These are phyloP conservation scores for Phytopythium montanum DNA, from an alignment of 352 stramenopile genomes.

Conservation along the genomic window DNA sequence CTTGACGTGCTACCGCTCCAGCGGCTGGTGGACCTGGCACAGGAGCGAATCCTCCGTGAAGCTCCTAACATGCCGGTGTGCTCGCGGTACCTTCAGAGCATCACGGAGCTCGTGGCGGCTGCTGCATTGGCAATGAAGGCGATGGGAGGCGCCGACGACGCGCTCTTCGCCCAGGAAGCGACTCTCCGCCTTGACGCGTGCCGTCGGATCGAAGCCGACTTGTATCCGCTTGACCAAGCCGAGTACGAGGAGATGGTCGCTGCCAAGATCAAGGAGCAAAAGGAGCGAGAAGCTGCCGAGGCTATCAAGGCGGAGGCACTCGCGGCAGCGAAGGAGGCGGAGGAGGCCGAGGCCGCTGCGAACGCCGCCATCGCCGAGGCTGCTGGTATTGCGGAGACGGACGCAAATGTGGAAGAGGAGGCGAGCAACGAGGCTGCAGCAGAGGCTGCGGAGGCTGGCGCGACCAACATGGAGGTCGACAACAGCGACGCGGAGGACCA, in stretches of 20 bases:
- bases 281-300: constrained; percentile 47
- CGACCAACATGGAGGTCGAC: constrained; percentile 79
- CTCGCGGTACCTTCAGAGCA: constrained; percentile 83
- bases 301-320: constrained; percentile 36
- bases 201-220: constrained; percentile 55
- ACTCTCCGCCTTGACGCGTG: constrained; percentile 43
- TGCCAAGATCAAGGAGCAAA: constrained; percentile 36
- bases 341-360: constrained; percentile 29
- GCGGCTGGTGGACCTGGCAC: constrained; percentile 64
- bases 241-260: constrained; percentile 64
- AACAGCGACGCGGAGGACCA: constrained; percentile 78
- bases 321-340: constrained; percentile 22
- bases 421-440: constrained; percentile 15
- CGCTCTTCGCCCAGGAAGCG: constrained; percentile 45
- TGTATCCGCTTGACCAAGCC: constrained; percentile 58
- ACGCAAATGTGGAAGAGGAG: constrained; percentile 6
- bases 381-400: background rate
- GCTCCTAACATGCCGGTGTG: constrained; percentile 72
- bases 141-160: constrained; percentile 41
- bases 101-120: constrained; percentile 79
- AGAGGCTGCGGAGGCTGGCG: constrained; percentile 13
- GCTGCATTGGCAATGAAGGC: constrained; percentile 55
- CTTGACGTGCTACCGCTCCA: constrained; percentile 59
- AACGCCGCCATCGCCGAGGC: constrained; percentile 6
- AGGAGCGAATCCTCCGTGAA: constrained; percentile 75